A percentile compares a stretch with the other conserved stretches of the same genome.
Conservation (phyloP, 1,284 basidiomycete species). For the Papiliotrema terrestris region DNA sequence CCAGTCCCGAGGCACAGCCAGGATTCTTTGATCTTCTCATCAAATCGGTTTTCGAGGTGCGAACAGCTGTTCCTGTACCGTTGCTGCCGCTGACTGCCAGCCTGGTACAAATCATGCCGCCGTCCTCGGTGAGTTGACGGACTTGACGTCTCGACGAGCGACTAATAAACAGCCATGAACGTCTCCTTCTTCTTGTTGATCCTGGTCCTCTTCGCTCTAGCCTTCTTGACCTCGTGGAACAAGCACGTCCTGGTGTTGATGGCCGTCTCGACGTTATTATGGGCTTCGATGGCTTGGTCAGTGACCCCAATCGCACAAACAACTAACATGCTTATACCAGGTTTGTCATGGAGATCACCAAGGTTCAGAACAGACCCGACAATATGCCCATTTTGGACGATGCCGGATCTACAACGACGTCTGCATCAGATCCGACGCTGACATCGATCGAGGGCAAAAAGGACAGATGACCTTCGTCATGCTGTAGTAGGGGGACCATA, state of each 20-base stretch:
- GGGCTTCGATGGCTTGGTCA: conserved; percentile 46
- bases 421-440: not conserved
- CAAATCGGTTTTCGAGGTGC: conserved; percentile 44
- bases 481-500: not conserved
- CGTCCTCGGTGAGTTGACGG: conserved; percentile 32
- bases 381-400: conserved; percentile 30
- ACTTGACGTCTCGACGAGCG: not conserved
- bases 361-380: conserved; percentile 37
- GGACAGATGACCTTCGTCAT: conserved; percentile 14
- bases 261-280: conserved; percentile 30
- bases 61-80: no score
- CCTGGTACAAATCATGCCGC: conserved; percentile 44
- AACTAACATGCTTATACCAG: conserved; percentile 12
- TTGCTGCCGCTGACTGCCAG: no score
- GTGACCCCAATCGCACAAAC: not conserved
- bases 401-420: not conserved
- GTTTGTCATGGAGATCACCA: conserved; percentile 44
- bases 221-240: conserved; percentile 42
- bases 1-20: conserved; percentile 3
- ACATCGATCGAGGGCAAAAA: conserved; percentile 26
- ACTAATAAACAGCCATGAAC: conserved; percentile 41
- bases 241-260: conserved; percentile 40
- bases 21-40: conserved; percentile 39
- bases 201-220: conserved; percentile 39
- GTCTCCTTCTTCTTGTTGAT: conserved; percentile 45